phyloP scores from a whole-genome alignment of 176 grass and related monocot species.

The Triticum timopheevii region DNA sequence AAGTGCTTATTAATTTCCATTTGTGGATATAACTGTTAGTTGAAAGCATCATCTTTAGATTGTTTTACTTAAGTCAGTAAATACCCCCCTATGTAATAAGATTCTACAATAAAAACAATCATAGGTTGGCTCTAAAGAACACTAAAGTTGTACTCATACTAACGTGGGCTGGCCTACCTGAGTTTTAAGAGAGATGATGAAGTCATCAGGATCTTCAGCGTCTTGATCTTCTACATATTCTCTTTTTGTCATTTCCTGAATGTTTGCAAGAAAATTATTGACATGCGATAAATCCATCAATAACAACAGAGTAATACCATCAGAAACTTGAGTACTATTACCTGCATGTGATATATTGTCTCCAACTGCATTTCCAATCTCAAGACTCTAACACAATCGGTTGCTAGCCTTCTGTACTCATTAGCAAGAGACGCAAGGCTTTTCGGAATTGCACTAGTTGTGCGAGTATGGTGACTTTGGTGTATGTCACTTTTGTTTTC shows the following conservation, averaged over 20 bases:
- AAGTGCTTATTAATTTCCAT: background rate
- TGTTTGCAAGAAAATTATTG: slow-evolving; percentile 19
- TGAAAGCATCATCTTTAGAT: background rate
- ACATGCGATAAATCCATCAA: slow-evolving; percentile 32
- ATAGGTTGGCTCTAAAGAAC: background rate
- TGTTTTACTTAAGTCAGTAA: background rate
- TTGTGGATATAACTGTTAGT: background rate
- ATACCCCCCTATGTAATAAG: background rate
- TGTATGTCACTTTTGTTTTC: slow-evolving; percentile 41
- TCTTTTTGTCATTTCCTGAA: slow-evolving; percentile 94
- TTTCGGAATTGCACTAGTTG: slow-evolving; percentile 75
- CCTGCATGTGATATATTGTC: slow-evolving; percentile 96
- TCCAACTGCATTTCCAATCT: slow-evolving; percentile 96
- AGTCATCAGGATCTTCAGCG: slow-evolving; percentile 99
- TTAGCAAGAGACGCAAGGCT: slow-evolving; percentile 74
- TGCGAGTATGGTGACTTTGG: slow-evolving; percentile 51
- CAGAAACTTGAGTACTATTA: slow-evolving; percentile 31
- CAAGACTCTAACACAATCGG: slow-evolving; percentile 92
- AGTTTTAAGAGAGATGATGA: slow-evolving; percentile 94
- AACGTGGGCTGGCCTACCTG: slow-evolving; percentile 46
- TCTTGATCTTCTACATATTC: slow-evolving; percentile 96
- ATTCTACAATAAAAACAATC: background rate
- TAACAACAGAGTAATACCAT: slow-evolving; percentile 18
- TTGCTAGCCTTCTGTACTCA: slow-evolving; percentile 81
- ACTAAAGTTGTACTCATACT: background rate